Evolutionary conservation across 257 asterid species (phyloP).

Genomic region (Fraxinus anomala): DNA sequence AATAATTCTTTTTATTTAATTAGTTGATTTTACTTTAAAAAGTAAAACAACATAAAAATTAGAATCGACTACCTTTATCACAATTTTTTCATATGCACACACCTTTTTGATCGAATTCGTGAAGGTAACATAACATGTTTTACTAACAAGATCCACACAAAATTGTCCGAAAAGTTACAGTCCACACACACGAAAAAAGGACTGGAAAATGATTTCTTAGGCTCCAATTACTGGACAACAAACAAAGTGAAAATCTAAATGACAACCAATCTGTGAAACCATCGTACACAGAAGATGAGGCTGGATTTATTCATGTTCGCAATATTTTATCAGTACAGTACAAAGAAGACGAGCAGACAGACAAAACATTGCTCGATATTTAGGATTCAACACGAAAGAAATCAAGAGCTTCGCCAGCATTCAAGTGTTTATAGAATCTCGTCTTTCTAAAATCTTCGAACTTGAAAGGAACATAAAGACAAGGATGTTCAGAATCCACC

Average conservation of each 20-base stretch:
- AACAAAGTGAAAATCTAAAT: background rate
- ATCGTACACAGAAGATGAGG: background rate
- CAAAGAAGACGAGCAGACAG: background rate
- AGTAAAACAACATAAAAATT: too few relatives aligned
- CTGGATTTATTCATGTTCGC: background rate
- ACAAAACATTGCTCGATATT: background rate
- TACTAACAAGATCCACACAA: background rate
- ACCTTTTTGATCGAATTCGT: too few relatives aligned
- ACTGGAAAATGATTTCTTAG: too few relatives aligned
- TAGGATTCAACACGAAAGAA: constrained; percentile 17
- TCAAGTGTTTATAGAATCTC: constrained; percentile 20
- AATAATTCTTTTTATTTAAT: too few relatives aligned
- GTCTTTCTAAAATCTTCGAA: constrained; percentile 28
- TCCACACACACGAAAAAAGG: too few relatives aligned
- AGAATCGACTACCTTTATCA: too few relatives aligned
- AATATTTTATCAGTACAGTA: too few relatives aligned
- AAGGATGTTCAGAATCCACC: constrained; percentile 28
- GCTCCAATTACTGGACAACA: too few relatives aligned
- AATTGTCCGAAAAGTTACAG: background rate
- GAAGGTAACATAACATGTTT: background rate
- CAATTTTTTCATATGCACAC: too few relatives aligned
- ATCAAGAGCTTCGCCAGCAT: constrained; percentile 34
- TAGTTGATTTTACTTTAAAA: too few relatives aligned
- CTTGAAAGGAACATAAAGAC: constrained; percentile 30
- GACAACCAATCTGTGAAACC: background rate